Evolutionary conservation across 2,329 filamentous ascomycete species (phyloP), one percentile per base, ranked within the genome.

Genomic region (Paecilomyces sp.): DNA sequence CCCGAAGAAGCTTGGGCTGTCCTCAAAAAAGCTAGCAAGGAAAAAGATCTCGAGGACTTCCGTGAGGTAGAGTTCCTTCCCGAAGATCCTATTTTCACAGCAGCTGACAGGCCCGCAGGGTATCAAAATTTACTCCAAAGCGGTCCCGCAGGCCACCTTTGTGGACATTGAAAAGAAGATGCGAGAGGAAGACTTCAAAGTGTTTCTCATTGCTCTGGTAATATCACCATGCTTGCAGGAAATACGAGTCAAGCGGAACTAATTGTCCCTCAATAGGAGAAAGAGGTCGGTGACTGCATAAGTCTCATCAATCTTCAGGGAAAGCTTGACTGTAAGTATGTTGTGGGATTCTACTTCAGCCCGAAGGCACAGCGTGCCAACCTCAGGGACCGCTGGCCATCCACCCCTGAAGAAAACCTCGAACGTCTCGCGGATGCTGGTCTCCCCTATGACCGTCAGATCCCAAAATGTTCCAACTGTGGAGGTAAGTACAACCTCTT

Each of bases 261-360:
- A 24, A 63, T 58, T 47, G 51, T 62, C 61, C 30, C 57, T 33
- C 18, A 47, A 31, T 60, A 79, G 77, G 72, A 77, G 66, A 73
- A 79, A 66, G 68, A 76, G 68, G 63, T 74, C 57, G 64, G 67
- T 8, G 72, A 75, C 33, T 77, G 75, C 52, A 78, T 79, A 65
- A 83, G 76, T 55, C 74, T 83, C 25, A 78, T 85, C 63, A 77
- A 82, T 61, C 73, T 84, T 9, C 76, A 83, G 62, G 83, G 83
- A 54, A 80, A 82, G 57, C 65, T 76, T 18, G 77, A 79, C 60
- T 79, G 80, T 68, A 78, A 79, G 61, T 85, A 79, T 60, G 73
- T 77, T 28, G 75, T 84, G 58, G 77, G 77, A 0, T 80, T 81
- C 68, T 82, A 78, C 67, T 78, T 75, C 64, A 75, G 70, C 12